These are phyloP conservation scores for Raphanus raphanistrum DNA, from an alignment of 345 rosid species.

Conservation along the genomic window DNA sequence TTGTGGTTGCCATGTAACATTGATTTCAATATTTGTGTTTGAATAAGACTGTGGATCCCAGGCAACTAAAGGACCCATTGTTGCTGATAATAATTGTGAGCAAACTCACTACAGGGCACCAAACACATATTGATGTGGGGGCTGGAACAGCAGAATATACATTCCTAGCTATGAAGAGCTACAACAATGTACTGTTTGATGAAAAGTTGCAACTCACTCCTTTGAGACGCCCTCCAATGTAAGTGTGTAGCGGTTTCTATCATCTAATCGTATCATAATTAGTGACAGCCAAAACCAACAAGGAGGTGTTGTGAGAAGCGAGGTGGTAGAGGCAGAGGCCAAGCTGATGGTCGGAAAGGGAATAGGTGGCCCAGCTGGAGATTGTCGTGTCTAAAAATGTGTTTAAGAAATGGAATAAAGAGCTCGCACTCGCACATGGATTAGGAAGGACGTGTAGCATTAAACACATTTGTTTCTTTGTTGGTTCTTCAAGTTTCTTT, in stretches of 20 bases:
- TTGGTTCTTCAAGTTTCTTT: too few relatives aligned
- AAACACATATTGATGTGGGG: conserved; percentile 90
- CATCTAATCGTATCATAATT: neutral
- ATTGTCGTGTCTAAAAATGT: too few relatives aligned
- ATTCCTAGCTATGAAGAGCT: neutral
- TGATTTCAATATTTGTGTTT: neutral
- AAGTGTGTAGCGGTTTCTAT: neutral
- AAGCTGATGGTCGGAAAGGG: conserved; percentile 26
- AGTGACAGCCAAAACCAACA: conserved; percentile 39
- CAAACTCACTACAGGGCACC: conserved; percentile 98
- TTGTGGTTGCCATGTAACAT: neutral
- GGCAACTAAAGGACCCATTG: conserved; percentile 94
- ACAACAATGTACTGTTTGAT: conserved; percentile 59
- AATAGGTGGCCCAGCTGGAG: neutral
- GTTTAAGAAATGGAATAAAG: neutral
- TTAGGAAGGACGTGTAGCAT: neutral
- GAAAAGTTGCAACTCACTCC: conserved; percentile 19
- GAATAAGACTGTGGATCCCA: conserved; percentile 59
- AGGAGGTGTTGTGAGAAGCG: conserved; percentile 45
- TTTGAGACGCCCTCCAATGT: conserved; percentile 25
- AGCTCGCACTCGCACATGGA: neutral
- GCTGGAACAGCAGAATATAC: conserved; percentile 70
- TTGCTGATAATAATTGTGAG: conserved; percentile 92
- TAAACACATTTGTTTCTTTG: too few relatives aligned
- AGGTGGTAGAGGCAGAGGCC: conserved; percentile 43